These are phyloP conservation scores for Agapanthus africanus DNA, from an alignment of 106 monocot species.

Conservation along the genomic window DNA sequence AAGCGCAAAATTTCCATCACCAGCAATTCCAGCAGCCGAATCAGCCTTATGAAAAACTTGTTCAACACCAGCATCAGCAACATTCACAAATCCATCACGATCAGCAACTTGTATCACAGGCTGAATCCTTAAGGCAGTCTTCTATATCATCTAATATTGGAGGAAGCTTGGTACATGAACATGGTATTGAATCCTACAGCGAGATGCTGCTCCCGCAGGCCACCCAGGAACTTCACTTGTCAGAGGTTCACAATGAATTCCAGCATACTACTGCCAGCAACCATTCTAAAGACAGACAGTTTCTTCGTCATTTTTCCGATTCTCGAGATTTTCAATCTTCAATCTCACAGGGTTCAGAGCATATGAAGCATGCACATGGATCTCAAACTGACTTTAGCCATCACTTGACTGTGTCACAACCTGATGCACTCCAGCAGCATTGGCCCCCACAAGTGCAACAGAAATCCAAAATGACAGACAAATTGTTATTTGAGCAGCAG, in stretches of 20 bases:
- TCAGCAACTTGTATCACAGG: constrained; percentile 33
- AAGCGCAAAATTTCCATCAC: constrained; percentile 36
- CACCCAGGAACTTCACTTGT: constrained; percentile 37
- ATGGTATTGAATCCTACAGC: constrained; percentile 30
- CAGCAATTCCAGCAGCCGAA: constrained; percentile 46
- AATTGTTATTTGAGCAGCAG: constrained; percentile 36
- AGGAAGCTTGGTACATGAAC: constrained; percentile 36
- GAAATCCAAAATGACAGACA: no score
- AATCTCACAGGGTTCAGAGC: constrained; percentile 38
- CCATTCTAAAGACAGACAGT: constrained; percentile 19
- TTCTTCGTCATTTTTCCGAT: constrained; percentile 30
- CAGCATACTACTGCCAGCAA: no score
- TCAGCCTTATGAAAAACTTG: constrained; percentile 30
- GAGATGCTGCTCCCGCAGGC: constrained; percentile 33
- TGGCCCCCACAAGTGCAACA: constrained; percentile 38
- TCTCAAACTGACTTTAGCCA: constrained; percentile 38
- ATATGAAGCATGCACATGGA: constrained; percentile 31
- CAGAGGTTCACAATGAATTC: constrained; percentile 41
- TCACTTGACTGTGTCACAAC: constrained; percentile 40
- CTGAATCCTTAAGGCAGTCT: constrained; percentile 31
- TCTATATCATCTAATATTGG: constrained; percentile 32
- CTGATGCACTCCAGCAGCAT: constrained; percentile 24
- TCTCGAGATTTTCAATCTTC: constrained; percentile 39
- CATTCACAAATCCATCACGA: constrained; percentile 31
- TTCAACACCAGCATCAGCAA: constrained; percentile 25